Evolutionary conservation across 2,329 filamentous ascomycete species (phyloP).

Genomic region (Cytospora chrysosperma): DNA sequence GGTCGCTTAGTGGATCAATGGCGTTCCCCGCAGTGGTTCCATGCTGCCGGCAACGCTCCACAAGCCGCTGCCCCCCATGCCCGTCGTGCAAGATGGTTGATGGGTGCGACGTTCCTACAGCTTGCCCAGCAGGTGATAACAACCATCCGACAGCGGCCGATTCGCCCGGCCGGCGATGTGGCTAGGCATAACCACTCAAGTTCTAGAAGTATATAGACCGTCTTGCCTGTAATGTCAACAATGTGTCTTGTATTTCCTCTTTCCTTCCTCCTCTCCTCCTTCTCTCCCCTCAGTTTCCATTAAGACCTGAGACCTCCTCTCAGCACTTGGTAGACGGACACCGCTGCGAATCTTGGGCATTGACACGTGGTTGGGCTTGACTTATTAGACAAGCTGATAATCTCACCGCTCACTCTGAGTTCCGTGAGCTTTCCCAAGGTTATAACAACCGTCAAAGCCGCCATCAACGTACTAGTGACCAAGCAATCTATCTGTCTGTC

Average conservation of each 20-base stretch:
- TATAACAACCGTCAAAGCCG: not conserved
- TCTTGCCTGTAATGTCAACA: not conserved
- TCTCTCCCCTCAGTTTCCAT: not conserved
- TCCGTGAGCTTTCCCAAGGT: not conserved
- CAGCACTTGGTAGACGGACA: not conserved
- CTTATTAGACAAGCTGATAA: not conserved
- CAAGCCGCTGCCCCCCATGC: not conserved
- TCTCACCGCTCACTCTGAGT: not conserved
- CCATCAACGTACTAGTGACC: not conserved
- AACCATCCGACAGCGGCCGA: conserved; percentile 19
- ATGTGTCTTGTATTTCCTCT: not conserved
- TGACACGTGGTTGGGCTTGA: not conserved
- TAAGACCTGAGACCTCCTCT: not conserved
- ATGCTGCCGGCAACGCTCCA: conserved; percentile 20
- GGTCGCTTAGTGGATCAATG: conserved; percentile 1
- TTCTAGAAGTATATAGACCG: conserved; percentile 16
- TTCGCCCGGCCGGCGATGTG: conserved; percentile 19
- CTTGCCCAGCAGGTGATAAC: conserved; percentile 17
- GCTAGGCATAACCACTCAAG: conserved; percentile 3
- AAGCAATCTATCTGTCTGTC: not conserved
- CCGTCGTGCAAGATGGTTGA: conserved; percentile 6
- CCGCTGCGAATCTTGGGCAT: not conserved
- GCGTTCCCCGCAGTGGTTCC: conserved; percentile 18
- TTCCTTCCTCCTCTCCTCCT: not conserved
- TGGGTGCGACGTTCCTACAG: conserved; percentile 11